Evolutionary conservation across 2,329 filamentous ascomycete species (phyloP), one percentile per base, ranked within the genome.

Genomic region (Cytospora piceicola): DNA sequence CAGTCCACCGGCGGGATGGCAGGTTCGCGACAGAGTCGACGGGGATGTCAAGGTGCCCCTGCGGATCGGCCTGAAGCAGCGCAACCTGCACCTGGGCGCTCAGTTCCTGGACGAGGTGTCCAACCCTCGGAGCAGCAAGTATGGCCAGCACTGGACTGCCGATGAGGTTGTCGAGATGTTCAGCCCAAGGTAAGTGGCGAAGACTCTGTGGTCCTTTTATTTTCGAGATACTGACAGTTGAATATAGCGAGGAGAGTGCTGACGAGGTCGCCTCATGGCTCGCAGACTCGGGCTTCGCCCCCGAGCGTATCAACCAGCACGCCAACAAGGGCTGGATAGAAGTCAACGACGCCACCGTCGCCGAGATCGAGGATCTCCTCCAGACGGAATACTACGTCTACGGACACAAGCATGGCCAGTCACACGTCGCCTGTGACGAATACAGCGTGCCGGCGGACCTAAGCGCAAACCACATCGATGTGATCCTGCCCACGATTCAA

Each of bases 371-470:
- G 46, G 27, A 64, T 5, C 64, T 68, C n/a, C 56, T 68, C 32
- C 61, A 68, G 14, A 68, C 66, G 9, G 58, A 66, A 32, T 68
- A 68, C 39, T 63, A 68, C 36, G 57, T 66, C 17, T 68, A 63
- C 32, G 66, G 66, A 14, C 59, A 66, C 29, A 54, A 66, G 58
- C 46, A 62, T 14, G 66, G 66, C 20, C 61, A 61, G 30, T 59
- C 59, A 3, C 61, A 61, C 49, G 61, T 66, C 32, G 66, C 66
- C 14, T 68, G 66, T 39, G 42, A 65, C 5, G 63, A 63, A 14
- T 68, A 68, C 36, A 68, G 66, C 30, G 39, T 68, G 27, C 66
- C 66, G 0, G 61, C 66, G 9, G 57, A 62, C 32, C 59, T 68
- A 14, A 67, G 64, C 52, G 36, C 53, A 57, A 49, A 58, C 15